These are phyloP conservation scores for Magnaporthiopsis rhizophila DNA, from an alignment of 2,329 filamentous ascomycete genomes.

Conservation along the genomic window DNA sequence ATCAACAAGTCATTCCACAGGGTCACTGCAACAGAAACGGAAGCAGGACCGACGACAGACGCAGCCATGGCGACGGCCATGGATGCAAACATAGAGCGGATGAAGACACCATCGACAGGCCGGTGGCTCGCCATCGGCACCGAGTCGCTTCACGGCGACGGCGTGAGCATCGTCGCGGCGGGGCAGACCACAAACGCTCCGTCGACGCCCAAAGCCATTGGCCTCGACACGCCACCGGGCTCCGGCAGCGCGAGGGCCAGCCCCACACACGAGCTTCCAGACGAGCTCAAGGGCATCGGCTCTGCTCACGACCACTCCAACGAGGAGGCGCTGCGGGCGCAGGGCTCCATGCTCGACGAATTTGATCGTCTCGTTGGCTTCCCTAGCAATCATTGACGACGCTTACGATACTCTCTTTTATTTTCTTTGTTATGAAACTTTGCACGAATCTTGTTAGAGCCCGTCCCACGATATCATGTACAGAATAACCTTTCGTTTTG, in stretches of 20 bases:
- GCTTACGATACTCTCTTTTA: background rate
- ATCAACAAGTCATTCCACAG: background rate
- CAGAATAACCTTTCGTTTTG: slow-evolving; percentile 1
- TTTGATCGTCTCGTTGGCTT: background rate
- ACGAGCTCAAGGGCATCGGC: slow-evolving; percentile 10
- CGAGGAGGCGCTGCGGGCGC: slow-evolving; percentile 5
- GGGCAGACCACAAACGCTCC: background rate
- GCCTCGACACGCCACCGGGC: background rate
- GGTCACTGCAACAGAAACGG: background rate
- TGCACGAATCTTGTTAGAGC: background rate
- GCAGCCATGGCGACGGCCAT: background rate
- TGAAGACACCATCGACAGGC: background rate
- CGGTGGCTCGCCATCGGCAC: background rate
- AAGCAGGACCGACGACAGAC: background rate
- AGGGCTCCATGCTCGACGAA: slow-evolving; percentile 6
- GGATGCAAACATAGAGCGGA: background rate
- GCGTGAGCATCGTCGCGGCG: background rate
- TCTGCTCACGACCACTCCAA: slow-evolving; percentile 6
- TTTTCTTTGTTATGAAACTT: background rate
- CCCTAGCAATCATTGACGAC: background rate
- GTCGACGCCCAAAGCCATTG: background rate
- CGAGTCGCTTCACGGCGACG: background rate
- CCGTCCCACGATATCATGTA: slow-evolving; percentile 1
- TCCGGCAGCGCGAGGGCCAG: slow-evolving; percentile 1
- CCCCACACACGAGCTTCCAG: slow-evolving; percentile 4